Conservation (phyloP, 2,329 filamentous ascomycete species). For the Blastomyces silverae region DNA sequence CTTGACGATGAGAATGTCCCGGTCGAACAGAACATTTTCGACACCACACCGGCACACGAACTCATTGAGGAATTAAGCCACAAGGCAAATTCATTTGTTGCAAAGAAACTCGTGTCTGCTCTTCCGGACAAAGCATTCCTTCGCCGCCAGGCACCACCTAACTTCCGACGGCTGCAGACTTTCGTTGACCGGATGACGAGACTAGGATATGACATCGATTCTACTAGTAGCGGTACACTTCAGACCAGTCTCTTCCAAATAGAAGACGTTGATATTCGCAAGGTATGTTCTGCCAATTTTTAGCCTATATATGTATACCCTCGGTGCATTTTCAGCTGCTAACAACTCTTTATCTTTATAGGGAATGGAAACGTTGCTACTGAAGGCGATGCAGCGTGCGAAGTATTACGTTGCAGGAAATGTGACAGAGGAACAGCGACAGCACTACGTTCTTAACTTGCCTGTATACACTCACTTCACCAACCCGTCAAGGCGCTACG, state of each 20-base stretch:
- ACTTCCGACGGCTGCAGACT: slow-evolving; percentile 77
- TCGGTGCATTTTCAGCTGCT: slow-evolving; percentile 13
- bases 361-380: slow-evolving; percentile 91
- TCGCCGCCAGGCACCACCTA: slow-evolving; percentile 77
- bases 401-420: slow-evolving; percentile 90
- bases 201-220: slow-evolving; percentile 83
- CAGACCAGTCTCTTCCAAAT: slow-evolving; percentile 95
- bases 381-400: slow-evolving; percentile 93
- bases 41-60: slow-evolving; percentile 81
- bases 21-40: slow-evolving; percentile 92
- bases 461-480: slow-evolving; percentile 97
- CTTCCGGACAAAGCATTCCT: slow-evolving; percentile 90
- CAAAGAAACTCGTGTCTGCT: slow-evolving; percentile 69
- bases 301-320: not conserved
- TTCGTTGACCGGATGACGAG: slow-evolving; percentile 91
- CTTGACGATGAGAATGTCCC: slow-evolving; percentile 97
- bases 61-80: slow-evolving; percentile 92
- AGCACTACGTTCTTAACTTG: slow-evolving; percentile 87
- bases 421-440: slow-evolving; percentile 66
- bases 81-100: slow-evolving; percentile 85
- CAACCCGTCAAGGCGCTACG: slow-evolving; percentile 87
- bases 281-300: slow-evolving; percentile 44
- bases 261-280: slow-evolving; percentile 78
- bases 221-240: slow-evolving; percentile 77
- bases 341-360: slow-evolving; percentile 25